Conservation (phyloP, 306 rosid genomes). For the Citrullus mucosospermus region DNA sequence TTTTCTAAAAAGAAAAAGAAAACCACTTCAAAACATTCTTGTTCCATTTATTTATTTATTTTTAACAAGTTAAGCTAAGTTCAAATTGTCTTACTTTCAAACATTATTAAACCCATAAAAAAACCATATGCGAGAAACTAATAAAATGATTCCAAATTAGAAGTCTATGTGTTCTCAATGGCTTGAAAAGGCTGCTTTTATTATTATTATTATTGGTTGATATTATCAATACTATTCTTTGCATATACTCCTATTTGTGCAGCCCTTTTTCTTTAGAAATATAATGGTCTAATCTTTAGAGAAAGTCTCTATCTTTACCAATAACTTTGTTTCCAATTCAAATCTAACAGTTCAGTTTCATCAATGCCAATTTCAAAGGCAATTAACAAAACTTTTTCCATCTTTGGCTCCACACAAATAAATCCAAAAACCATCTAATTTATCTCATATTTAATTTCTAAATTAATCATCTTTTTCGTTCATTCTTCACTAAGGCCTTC, state of each 20-base stretch:
- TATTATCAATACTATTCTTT: background rate
- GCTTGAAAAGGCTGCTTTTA: too few relatives aligned
- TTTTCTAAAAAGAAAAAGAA: too few relatives aligned
- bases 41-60: too few relatives aligned
- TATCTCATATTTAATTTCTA: background rate
- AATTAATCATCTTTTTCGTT: background rate
- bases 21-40: too few relatives aligned
- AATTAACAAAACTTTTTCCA: background rate
- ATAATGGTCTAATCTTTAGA: background rate
- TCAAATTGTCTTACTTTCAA: too few relatives aligned
- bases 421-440: background rate
- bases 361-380: background rate
- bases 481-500: background rate
- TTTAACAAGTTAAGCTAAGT: too few relatives aligned
- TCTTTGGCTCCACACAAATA: background rate
- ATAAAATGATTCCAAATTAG: too few relatives aligned
- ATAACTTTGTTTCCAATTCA: background rate
- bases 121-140: too few relatives aligned
- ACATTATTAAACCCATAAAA: too few relatives aligned
- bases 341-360: background rate
- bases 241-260: background rate
- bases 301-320: background rate
- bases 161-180: too few relatives aligned
- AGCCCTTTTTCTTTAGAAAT: background rate
- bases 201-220: background rate